Conservation (phyloP, 2,329 filamentous ascomycete genomes). For the Paraphaeosphaeria sporulosa region DNA sequence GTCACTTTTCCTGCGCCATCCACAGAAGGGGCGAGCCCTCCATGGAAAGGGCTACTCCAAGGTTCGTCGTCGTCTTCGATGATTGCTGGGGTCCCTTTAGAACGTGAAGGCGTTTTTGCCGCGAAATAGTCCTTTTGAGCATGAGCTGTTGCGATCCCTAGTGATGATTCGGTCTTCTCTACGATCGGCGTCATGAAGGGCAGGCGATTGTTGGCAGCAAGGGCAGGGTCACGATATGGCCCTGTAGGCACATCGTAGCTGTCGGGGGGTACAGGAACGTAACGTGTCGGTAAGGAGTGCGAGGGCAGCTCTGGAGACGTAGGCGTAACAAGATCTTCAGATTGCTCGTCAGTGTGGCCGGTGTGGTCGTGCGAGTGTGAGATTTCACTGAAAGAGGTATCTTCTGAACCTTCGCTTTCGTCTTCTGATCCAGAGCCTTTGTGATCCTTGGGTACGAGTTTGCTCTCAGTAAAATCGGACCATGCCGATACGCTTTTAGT, state of each 20-base stretch:
- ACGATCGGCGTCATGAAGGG: constrained; percentile 99
- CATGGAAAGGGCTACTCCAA: constrained; percentile 76
- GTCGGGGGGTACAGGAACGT: constrained; percentile 82
- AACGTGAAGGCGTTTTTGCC: constrained; percentile 80
- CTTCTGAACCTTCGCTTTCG: constrained; percentile 43
- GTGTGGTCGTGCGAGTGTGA: constrained; percentile 35
- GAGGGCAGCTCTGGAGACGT: constrained; percentile 50
- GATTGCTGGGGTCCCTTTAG: constrained; percentile 49
- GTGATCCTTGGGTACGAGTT: constrained; percentile 66
- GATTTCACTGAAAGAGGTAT: constrained; percentile 45
- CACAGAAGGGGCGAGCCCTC: constrained; percentile 63
- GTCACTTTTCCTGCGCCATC: constrained; percentile 55
- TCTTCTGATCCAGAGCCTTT: constrained; percentile 46
- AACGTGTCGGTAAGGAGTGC: constrained; percentile 62
- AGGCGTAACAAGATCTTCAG: constrained; percentile 57
- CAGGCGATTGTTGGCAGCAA: constrained; percentile 86
- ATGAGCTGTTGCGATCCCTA: constrained; percentile 60
- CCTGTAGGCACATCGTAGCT: constrained; percentile 82
- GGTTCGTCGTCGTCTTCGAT: constrained; percentile 56
- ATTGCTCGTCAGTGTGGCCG: constrained; percentile 38
- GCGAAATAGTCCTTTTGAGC: constrained; percentile 67
- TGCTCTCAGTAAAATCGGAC: constrained; percentile 84
- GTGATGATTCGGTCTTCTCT: constrained; percentile 89
- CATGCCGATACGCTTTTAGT: constrained; percentile 72
- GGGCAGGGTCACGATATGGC: constrained; percentile 80